Evolutionary conservation across 441 rosid genomes (phyloP), one percentile per base, ranked within the genome.

Genomic region (Jatropha multifida): DNA sequence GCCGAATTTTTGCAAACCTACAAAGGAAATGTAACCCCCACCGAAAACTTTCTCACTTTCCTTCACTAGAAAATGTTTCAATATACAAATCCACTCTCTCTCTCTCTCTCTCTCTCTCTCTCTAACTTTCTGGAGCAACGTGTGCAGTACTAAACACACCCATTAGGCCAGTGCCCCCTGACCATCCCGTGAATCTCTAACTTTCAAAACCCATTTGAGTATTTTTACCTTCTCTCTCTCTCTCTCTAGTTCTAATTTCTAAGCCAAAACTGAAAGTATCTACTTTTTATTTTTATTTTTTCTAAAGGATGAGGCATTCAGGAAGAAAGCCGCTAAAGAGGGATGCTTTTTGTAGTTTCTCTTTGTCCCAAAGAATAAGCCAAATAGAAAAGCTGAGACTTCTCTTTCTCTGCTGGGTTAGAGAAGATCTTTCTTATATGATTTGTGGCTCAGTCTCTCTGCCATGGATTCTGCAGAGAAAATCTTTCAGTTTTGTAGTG

Each of bases 51-150:
- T 42, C 5, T 46, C 46, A 11, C 32, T 68, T 61, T 41, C 60
- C 65, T 64, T 69, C 72, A 69, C 41, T 27, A 51, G 13, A 71
- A 70, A 62, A 60, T 41, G 5, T 59, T 38, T 15, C 23, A 42
- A 51, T 5, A 11, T 7, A 3, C 32, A 60, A 44, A 38, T 32
- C 23, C 42, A 6, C 26, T 32, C 32, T 32, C 32, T 32, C 72
- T 81, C 69, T 64, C 64, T 3, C 72, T 64, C 64, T 3, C 72
- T 3, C 26, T 32, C 32, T 32, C 32, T 32, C 72, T 81, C 69
- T 64, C 64, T 3, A 61, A 77, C 77, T 83, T 77, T 82, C 63
- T 81, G 77, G 85, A 85, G 84, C 85, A 79, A 75, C 66, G 84
- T 74, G 87, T 65, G 80, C 37, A 56, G 10, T 56, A 20, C 56